Evolutionary conservation across 108 stramenopile species (phyloP).

Genomic region (Cyclotella sp.): DNA sequence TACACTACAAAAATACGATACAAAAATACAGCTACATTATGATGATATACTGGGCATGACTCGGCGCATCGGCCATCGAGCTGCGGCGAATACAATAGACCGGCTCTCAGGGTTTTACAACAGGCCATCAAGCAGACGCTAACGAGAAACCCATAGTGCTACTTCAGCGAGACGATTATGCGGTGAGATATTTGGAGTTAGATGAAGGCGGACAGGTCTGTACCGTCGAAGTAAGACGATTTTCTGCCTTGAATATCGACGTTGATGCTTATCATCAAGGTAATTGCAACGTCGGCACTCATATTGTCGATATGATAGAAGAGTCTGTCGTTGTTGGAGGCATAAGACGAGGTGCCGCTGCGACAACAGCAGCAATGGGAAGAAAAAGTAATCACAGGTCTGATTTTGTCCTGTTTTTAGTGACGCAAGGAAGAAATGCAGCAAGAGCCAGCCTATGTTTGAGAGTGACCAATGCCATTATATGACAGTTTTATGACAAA

Average conservation of each 20-base stretch:
- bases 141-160: constrained; percentile 51
- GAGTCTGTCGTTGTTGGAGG: constrained; percentile 13
- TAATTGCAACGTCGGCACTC: constrained; percentile 6
- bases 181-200: constrained; percentile 68
- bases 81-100: too few relatives aligned
- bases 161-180: constrained; percentile 81
- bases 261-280: constrained; percentile 27
- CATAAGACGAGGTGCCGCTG: constrained; percentile 33
- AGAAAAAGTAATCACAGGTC: constrained; percentile 15
- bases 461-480: constrained; percentile 22
- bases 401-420: constrained; percentile 31
- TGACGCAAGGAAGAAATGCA: constrained; percentile 20
- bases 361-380: constrained; percentile 27
- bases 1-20: too few relatives aligned
- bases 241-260: constrained; percentile 75
- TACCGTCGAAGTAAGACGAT: constrained; percentile 77
- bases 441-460: constrained; percentile 2
- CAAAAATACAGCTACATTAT: too few relatives aligned
- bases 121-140: constrained; percentile 19
- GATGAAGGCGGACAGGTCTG: constrained; percentile 70
- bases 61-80: too few relatives aligned
- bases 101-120: constrained; percentile 20
- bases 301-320: constrained; percentile 15
- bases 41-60: too few relatives aligned
- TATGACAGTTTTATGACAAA: neutral